Conservation (phyloP, 2,329 filamentous ascomycete species). For the Lizonia empirigonia region DNA sequence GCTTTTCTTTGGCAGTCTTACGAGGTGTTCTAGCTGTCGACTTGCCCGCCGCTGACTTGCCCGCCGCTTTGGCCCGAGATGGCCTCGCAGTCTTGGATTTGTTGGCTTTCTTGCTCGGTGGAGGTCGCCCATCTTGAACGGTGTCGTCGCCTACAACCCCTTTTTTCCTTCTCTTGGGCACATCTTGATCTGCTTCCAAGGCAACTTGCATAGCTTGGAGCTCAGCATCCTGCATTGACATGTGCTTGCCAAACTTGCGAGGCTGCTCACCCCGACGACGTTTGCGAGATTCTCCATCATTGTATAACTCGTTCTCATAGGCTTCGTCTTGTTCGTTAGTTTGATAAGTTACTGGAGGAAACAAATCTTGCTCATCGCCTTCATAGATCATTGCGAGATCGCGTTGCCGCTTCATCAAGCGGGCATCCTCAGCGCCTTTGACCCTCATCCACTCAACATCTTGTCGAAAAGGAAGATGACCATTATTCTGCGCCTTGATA, state of each 20-base stretch:
- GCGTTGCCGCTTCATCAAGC: constrained; percentile 24
- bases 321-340: constrained; percentile 14
- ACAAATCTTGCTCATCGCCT: constrained; percentile 16
- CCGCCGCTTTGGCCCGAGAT: constrained; percentile 2
- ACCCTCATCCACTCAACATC: constrained; percentile 42
- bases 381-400: constrained; percentile 20
- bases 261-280: constrained; percentile 23
- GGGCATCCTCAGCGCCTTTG: constrained; percentile 23
- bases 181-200: constrained; percentile 31
- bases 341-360: constrained; percentile 10
- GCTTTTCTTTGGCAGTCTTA: constrained; percentile 25
- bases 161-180: constrained; percentile 33
- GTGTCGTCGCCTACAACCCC: constrained; percentile 2
- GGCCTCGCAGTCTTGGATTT: constrained; percentile 8
- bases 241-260: constrained; percentile 11
- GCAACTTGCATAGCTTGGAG: constrained; percentile 37
- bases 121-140: constrained; percentile 12
- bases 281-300: constrained; percentile 19
- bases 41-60: constrained; percentile 10
- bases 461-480: constrained; percentile 28
- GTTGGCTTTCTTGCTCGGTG: background rate
- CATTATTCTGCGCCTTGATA: constrained; percentile 20
- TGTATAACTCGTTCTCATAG: constrained; percentile 7
- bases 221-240: constrained; percentile 37
- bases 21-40: constrained; percentile 12